A percentile compares a stretch with the other conserved stretches of the same genome.
Evolutionary conservation across 1,284 basidiomycete genomes (phyloP).

Genomic region (Marasmius fiardii): DNA sequence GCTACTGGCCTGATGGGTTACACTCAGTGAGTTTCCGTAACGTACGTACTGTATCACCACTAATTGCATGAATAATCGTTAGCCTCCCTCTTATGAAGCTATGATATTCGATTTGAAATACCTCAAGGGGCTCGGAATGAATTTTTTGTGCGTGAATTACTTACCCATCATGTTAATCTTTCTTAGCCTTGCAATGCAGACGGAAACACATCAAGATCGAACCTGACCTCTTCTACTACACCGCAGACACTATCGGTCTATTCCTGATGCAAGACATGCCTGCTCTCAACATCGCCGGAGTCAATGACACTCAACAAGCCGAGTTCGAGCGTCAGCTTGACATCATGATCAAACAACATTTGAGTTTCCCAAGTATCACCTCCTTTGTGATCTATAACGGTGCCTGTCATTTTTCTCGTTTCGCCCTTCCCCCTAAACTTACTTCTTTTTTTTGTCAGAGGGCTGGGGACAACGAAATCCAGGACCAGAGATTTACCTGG

Average conservation of each 20-base stretch:
- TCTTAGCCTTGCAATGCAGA: background rate
- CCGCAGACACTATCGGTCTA: constrained; percentile 12
- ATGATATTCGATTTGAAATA: constrained; percentile 16
- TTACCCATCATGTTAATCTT: background rate
- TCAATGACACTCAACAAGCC: constrained; percentile 12
- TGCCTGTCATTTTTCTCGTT: background rate
- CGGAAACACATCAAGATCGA: constrained; percentile 18
- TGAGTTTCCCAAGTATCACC: constrained; percentile 12
- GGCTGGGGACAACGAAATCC: constrained; percentile 13
- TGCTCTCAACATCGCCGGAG: constrained; percentile 3
- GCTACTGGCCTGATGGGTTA: constrained; percentile 16
- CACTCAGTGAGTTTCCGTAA: constrained; percentile 2
- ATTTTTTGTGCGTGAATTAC: constrained; percentile 9
- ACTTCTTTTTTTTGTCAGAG: constrained; percentile 6
- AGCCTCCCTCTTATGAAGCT: constrained; percentile 14
- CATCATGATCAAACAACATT: constrained; percentile 10
- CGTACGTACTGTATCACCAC: too few species aligned
- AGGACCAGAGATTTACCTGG: constrained; percentile 13
- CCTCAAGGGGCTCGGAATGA: constrained; percentile 15
- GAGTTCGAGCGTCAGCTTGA: constrained; percentile 16
- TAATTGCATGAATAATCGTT: too few species aligned
- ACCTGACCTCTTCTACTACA: constrained; percentile 15
- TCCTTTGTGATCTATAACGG: constrained; percentile 17
- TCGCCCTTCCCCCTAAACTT: background rate
- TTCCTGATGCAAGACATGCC: constrained; percentile 17